Base-by-base conservation (phyloP, 1,284 basidiomycete species). In the Gomphus bonarii region DNA sequence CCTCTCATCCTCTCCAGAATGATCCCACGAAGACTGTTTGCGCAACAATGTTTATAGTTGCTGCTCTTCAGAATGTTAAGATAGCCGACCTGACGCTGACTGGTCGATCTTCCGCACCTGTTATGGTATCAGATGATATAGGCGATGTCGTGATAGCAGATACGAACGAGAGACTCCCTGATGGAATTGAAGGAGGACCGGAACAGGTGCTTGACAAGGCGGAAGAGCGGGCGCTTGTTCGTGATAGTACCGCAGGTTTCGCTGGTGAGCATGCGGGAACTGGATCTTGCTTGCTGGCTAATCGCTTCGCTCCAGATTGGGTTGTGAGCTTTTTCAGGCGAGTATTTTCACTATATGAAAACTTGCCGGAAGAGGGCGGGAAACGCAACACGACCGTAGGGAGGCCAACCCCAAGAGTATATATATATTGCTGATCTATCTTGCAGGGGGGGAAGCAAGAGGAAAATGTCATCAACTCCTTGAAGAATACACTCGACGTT, bases 341-440 rank as follows among this genome's bases (percentile, higher is more conserved):
- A 8, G 85, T 98, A 36, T 76, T 99, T 50, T 81, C 88, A 0
- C 72, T 99, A 4, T 95, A 91, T 65, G 91, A 95, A 71, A 92
- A 95, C 65, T 75, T 99, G 6, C 95, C 97, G 0, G 95, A 99
- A 66, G 94, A 95, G 70, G 91, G 91, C 12, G 89, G 88, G 11
- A 80, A 81, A 57, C 70, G 72, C 9, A 72, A 65, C 43, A 58
- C 57, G 20, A 58, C 57, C 69, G 81, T 77, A 70, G 63, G 67
- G n/a, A n/a, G n/a, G 69, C 4, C 50, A 66, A 14, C 28, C 47
- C n/a, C 9, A 18, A 18, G 18, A 5, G 22, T 11, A 43, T 8
- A 33, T 4, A 33, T 49, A 5, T 38, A 18, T 33, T 42, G 3
- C 50, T 44, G 11, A 59, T 56, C 28, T 25, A 12, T 5, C n/a